Base-by-base conservation (phyloP, 805 yeast species). In the Saturnispora mendoncae region DNA sequence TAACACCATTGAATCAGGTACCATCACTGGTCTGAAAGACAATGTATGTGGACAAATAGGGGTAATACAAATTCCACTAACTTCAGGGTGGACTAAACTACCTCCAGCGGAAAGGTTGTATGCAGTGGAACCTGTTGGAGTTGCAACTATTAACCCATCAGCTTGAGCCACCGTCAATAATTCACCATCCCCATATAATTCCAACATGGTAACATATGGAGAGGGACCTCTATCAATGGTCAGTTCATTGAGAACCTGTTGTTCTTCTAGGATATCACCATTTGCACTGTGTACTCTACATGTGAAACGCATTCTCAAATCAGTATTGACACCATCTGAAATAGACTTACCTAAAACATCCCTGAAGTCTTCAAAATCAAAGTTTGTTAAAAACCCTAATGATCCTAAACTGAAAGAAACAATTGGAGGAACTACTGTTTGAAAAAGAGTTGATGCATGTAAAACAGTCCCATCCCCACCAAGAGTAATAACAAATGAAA, bases 381-480 rank as follows among this genome's bases (percentile, higher is more conserved):
- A 87, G 53, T 84, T 85, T 4, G 97, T 88, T 51, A 92, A 67
- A 57, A 92, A 92, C 3, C 98, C 98, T 19, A 92, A 66, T 0
- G 95, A 84, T 0, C 98, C 98, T 51, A 92, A 66, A 0, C 94
- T 75, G 60, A 87, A 90, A 15, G 94, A 76, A 49, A 92, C 68
- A 2, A 90, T 84, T 0, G 98, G 98, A 1, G 98, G 98, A 2
- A 88, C 96, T 37, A 74, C 72, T 43, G 72, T 66, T 62, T 84
- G 94, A 61, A 92, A 92, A 31, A 87, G 66, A 43, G 92, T 80
- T 2, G 95, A 86, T 0, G 90, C 90, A 53, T 82, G 82, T 8
- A 90, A 65, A 36, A 90, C 95, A 0, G 98, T 92, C 7, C 98
- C 97, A 56, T 92, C 98, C 14, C 98, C 98, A 19, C 98, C 98